Percentiles rank a stretch among this genome's conserved stretches.
phyloP scores from a whole-genome alignment of 2,329 filamentous ascomycete genomes.

The Hymenoscyphus linearis region DNA sequence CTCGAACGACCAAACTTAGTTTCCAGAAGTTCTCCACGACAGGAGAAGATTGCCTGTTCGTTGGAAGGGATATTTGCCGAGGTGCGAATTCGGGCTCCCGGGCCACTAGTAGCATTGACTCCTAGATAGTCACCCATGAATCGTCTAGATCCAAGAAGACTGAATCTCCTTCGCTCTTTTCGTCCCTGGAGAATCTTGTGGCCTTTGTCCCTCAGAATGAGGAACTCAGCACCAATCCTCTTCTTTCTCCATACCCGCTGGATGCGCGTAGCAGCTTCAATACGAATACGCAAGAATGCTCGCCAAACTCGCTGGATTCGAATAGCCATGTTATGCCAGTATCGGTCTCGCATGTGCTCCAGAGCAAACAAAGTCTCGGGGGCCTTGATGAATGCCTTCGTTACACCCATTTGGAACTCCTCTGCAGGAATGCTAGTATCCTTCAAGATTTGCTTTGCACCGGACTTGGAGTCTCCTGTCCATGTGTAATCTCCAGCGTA shows the following conservation, averaged over 20 bases:
- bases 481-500: constrained; percentile 98
- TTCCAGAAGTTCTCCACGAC: constrained; percentile 81
- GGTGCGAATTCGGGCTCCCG: constrained; percentile 73
- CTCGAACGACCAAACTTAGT: constrained; percentile 95
- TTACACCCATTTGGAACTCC: constrained; percentile 95
- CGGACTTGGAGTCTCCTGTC: constrained; percentile 81
- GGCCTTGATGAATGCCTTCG: constrained; percentile 97
- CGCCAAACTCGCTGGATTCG: constrained; percentile 96
- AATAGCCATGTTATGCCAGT: constrained; percentile 99
- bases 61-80: constrained; percentile 65
- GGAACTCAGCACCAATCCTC: constrained; percentile 81
- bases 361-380: constrained; percentile 94
- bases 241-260: constrained; percentile 95
- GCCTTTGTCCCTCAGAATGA: constrained; percentile 82
- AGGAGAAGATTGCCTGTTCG: constrained; percentile 82
- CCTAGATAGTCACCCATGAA: constrained; percentile 96
- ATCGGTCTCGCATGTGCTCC: constrained; percentile 94
- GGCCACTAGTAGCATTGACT: constrained; percentile 72
- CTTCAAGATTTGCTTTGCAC: constrained; percentile 87
- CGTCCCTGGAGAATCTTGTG: constrained; percentile 75
- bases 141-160: constrained; percentile 81
- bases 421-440: constrained; percentile 93
- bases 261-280: constrained; percentile 88
- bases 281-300: constrained; percentile 87
- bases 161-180: constrained; percentile 89